These are phyloP conservation scores for Wickerhamiella bombiphila DNA, from an alignment of 805 yeast genomes.

Conservation along the genomic window DNA sequence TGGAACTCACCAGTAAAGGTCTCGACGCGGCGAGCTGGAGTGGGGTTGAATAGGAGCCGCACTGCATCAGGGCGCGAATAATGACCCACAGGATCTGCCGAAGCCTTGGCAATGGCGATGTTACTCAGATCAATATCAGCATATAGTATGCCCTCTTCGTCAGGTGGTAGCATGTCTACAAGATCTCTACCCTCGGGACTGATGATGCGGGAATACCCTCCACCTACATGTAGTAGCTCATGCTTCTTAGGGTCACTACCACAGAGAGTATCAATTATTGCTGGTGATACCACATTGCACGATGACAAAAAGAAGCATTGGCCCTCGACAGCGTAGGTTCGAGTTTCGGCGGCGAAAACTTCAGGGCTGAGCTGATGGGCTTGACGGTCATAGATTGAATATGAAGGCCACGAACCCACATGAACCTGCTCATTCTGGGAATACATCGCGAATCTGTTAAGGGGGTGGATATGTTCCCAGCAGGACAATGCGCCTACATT, in stretches of 20 bases:
- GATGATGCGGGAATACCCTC: slow-evolving; percentile 8
- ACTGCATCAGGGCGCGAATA: slow-evolving; percentile 5
- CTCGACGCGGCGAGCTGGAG: too few relatives aligned
- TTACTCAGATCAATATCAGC: slow-evolving; percentile 4
- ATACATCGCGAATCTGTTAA: too few relatives aligned
- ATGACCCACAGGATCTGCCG: slow-evolving; percentile 10
- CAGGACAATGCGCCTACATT: slow-evolving; percentile 1
- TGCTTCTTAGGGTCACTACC: slow-evolving; percentile 3
- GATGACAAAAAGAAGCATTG: too few relatives aligned
- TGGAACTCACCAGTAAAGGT: too few relatives aligned
- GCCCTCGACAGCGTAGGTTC: too few relatives aligned
- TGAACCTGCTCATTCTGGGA: too few relatives aligned
- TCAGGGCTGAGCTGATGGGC: too few relatives aligned
- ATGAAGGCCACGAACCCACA: too few relatives aligned
- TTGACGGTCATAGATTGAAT: too few relatives aligned
- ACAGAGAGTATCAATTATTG: too few relatives aligned
- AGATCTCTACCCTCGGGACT: slow-evolving; percentile 8
- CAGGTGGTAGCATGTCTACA: slow-evolving; percentile 1
- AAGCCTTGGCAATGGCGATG: slow-evolving; percentile 4
- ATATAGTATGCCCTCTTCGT: slow-evolving; percentile 7
- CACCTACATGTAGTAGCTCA: slow-evolving; percentile 3
- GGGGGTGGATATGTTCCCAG: slow-evolving; percentile 6
- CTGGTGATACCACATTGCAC: too few relatives aligned
- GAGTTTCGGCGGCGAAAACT: too few relatives aligned
- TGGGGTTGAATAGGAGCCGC: not conserved